Base-by-base conservation (phyloP, 805 yeast species). In the Monosporozyma solicola region DNA sequence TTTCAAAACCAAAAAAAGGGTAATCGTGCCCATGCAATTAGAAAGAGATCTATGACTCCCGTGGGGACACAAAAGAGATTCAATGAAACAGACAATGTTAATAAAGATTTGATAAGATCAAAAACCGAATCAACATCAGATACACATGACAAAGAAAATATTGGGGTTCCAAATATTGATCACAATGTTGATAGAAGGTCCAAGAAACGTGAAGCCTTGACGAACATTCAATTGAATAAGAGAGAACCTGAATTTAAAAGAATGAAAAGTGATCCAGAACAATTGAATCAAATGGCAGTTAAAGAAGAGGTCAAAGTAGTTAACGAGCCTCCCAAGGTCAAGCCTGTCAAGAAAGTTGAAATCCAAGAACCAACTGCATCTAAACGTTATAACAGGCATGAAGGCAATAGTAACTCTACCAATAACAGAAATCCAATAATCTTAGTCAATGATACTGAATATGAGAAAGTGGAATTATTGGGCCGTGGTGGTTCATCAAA, bases 401-500 rank as follows among this genome's bases (percentile, higher is more conserved):
- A 7, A n/a, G 9, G 24, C n/a, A 49, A 49, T 45, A 31, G 43
- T 54, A 56, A 50, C 5, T 57, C 32, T 31, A 32, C 8, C 9
- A 31, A n/a, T 32, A 51, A 22, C 5, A 52, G 47, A 16, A 61
- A 56, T 43, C 55, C 51, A 25, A 53, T 66, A 1, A 63, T 77
- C 5, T 59, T 61, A 7, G 78, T 84, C 1, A 87, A 89, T 64
- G 82, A 79, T 1, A 75, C 75, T 35, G 76, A 76, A 45, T 92
- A 87, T 63, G 91, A 85, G 61, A 78, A 84, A 53, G 70, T 87
- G 29, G 97, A 89, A 62, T 72, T 87, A 13, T 67, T 91, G 20
- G 98, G 97, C 5, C 79, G 86, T 66, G 98, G 97, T 27, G 98
- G 97, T 0, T 79, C 97, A 0, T 90, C 97, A 0, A 88, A 85